phyloP scores from a whole-genome alignment of 495 filamentous ascomycete species.

The Amorphotheca resinae region DNA sequence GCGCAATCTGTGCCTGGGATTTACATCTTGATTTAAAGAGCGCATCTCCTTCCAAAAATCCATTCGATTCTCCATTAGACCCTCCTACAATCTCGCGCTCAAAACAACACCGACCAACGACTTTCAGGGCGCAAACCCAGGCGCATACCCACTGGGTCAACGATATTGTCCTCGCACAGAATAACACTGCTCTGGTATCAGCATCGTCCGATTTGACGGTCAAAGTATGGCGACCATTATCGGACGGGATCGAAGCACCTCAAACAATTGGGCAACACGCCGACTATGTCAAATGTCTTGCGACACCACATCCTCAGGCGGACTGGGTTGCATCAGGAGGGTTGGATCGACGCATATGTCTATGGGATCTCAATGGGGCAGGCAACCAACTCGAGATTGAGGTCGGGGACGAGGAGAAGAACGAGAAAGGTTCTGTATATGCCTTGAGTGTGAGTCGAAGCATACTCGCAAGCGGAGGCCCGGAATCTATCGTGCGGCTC shows the following conservation, averaged over 20 bases:
- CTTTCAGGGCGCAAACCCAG: constrained; percentile 83
- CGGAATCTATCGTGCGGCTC: constrained; percentile 82
- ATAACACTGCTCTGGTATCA: constrained; percentile 76
- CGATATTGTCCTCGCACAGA: constrained; percentile 77
- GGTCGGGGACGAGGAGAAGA: constrained; percentile 62
- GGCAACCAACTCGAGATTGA: constrained; percentile 80
- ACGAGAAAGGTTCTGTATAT: constrained; percentile 90
- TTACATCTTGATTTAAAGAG: constrained; percentile 41
- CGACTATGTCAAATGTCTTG: constrained; percentile 93
- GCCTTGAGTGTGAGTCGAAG: constrained; percentile 49
- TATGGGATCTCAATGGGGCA: constrained; percentile 86
- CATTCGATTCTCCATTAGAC: constrained; percentile 25
- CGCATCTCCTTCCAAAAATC: constrained; percentile 17
- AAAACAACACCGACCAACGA: constrained; percentile 38
- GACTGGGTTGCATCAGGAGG: constrained; percentile 96
- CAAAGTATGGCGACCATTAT: constrained; percentile 85
- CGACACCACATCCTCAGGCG: constrained; percentile 53
- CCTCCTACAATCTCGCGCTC: constrained; percentile 19
- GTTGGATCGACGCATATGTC: constrained; percentile 76
- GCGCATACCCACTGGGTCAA: constrained; percentile 99
- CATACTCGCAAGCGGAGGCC: constrained; percentile 83
- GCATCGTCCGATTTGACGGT: constrained; percentile 93
- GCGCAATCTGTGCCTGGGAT: constrained; percentile 92
- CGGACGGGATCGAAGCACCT: constrained; percentile 51
- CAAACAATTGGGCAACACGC: constrained; percentile 82